Evolutionary conservation across 73 alveolate species (phyloP).

Genomic region (Paramecium sonneborni): DNA sequence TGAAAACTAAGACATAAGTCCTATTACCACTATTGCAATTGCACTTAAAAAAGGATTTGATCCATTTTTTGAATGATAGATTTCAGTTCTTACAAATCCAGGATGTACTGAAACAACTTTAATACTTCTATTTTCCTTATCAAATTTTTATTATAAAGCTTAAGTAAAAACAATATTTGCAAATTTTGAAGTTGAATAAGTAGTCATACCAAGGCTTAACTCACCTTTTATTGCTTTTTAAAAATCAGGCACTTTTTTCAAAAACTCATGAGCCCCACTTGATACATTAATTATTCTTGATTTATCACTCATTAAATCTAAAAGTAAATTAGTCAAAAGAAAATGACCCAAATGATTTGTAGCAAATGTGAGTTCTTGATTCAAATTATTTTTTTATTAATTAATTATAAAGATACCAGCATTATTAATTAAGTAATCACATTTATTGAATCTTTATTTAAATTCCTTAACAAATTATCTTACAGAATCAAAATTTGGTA

Average conservation of each 20-base stretch:
- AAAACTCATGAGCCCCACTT: constrained; percentile 38
- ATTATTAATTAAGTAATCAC: constrained; percentile 55
- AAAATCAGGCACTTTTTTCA: not conserved
- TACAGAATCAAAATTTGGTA: constrained; percentile 24
- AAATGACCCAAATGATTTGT: constrained; percentile 66
- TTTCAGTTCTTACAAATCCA: constrained; percentile 62
- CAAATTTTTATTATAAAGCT: constrained; percentile 38
- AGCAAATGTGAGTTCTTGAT: not conserved
- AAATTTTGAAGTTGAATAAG: constrained; percentile 34
- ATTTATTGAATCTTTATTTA: not conserved
- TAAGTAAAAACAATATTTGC: constrained; percentile 47
- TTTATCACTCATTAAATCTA: not conserved
- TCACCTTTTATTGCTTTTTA: not conserved
- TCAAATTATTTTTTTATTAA: not conserved
- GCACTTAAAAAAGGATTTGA: not conserved
- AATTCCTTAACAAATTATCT: constrained; percentile 15
- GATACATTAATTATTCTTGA: constrained; percentile 63
- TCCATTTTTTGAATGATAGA: not conserved
- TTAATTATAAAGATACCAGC: constrained; percentile 39
- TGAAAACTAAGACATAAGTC: not conserved
- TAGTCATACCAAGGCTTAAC: not conserved
- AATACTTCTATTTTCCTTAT: not conserved
- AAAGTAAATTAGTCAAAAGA: constrained; percentile 39
- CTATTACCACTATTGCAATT: not conserved
- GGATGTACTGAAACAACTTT: constrained; percentile 60